phyloP scores from a whole-genome alignment of 352 stramenopile species.

The Globisporangium heterothallicum region DNA sequence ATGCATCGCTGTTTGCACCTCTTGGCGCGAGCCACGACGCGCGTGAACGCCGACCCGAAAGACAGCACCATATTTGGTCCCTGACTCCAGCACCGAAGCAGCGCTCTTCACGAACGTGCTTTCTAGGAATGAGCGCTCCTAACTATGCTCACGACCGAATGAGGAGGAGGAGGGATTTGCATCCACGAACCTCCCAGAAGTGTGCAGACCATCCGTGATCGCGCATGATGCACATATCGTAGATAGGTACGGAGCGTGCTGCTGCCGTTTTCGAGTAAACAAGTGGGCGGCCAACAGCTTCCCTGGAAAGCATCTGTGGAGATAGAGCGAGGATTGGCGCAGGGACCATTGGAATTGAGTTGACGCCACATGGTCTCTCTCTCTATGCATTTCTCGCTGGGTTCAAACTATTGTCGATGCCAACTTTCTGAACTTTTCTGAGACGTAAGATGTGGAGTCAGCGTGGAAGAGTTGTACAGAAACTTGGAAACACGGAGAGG shows the following conservation, averaged over 20 bases:
- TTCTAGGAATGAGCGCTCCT: constrained; percentile 4
- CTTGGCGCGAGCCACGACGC: constrained; percentile 11
- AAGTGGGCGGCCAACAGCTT: constrained; percentile 1
- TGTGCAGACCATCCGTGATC: too few species aligned
- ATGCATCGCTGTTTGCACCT: background rate
- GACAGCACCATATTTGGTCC: constrained; percentile 5
- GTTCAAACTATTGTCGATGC: background rate
- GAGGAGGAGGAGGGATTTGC: background rate
- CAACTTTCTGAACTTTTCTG: background rate
- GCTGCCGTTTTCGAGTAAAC: background rate
- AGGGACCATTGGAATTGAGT: too few species aligned
- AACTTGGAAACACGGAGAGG: too few species aligned
- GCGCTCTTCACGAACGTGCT: background rate
- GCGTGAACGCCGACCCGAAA: constrained; percentile 14
- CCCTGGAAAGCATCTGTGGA: background rate
- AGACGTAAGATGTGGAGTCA: background rate
- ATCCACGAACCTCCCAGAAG: too few species aligned
- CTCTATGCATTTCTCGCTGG: background rate
- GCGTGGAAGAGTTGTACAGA: background rate
- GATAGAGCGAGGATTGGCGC: too few species aligned
- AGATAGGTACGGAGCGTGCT: constrained; percentile 1
- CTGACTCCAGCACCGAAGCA: background rate
- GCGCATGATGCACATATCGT: too few species aligned
- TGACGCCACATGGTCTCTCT: background rate
- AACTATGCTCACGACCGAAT: background rate